phyloP scores from a whole-genome alignment of 139 green algal species.

The Eudorina sp. region DNA sequence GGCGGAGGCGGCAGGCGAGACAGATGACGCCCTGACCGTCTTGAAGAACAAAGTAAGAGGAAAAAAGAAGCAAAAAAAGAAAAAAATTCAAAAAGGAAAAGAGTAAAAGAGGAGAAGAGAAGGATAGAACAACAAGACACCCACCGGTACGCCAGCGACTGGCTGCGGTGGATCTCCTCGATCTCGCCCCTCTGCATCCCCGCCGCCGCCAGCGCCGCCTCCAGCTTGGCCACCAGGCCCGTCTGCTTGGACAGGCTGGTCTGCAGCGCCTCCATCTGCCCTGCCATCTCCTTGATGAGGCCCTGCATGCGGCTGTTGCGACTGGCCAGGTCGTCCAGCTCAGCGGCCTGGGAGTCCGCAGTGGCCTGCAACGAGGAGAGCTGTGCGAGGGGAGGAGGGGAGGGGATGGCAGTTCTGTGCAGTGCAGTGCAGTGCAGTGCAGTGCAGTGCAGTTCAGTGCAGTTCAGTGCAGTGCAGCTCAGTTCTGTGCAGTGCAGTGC shows the following conservation, averaged over 20 bases:
- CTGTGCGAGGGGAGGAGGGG: neutral
- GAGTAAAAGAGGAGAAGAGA: too few relatives aligned
- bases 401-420: too few relatives aligned
- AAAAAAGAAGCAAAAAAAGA: too few relatives aligned
- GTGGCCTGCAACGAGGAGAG: neutral
- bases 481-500: too few relatives aligned
- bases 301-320: constrained; percentile 36
- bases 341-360: neutral
- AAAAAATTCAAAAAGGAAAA: too few relatives aligned
- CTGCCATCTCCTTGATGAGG: constrained; percentile 49
- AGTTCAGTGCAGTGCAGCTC: too few relatives aligned
- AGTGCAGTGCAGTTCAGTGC: too few relatives aligned
- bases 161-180: constrained; percentile 31
- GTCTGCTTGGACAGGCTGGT: constrained; percentile 22
- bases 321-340: neutral
- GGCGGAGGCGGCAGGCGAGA: too few relatives aligned
- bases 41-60: too few relatives aligned
- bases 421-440: neutral
- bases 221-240: constrained; percentile 45
- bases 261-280: constrained; percentile 46
- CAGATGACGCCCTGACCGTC: too few relatives aligned
- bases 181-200: constrained; percentile 41
- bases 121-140: too few relatives aligned
- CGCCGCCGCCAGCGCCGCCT: constrained; percentile 38
- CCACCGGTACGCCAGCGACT: constrained; percentile 22